phyloP scores from a whole-genome alignment of 1,139 yeast genomes.

The Lodderomyces orthopsilosis region DNA sequence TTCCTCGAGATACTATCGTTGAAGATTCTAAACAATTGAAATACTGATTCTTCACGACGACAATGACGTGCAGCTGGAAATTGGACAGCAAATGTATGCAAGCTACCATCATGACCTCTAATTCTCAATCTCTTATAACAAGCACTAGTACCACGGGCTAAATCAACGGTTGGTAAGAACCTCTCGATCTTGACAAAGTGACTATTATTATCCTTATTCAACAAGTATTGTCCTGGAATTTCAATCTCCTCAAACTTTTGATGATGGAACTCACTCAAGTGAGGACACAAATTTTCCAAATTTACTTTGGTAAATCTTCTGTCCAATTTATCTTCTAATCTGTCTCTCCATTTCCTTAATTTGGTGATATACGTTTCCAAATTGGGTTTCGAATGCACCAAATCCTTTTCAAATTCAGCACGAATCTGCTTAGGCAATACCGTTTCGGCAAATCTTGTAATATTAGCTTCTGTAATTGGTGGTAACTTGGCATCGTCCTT shows the following conservation, averaged over 20 bases:
- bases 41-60: slow-evolving; percentile 91
- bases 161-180: slow-evolving; percentile 84
- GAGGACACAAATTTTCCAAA: slow-evolving; percentile 90
- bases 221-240: slow-evolving; percentile 91
- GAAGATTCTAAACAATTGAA: slow-evolving; percentile 86
- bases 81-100: slow-evolving; percentile 93
- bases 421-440: slow-evolving; percentile 87
- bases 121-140: slow-evolving; percentile 88
- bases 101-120: slow-evolving; percentile 89
- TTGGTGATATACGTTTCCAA: slow-evolving; percentile 82
- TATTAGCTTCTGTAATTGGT: slow-evolving; percentile 86
- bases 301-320: slow-evolving; percentile 74
- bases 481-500: slow-evolving; percentile 87
- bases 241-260: slow-evolving; percentile 98
- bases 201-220: slow-evolving; percentile 77
- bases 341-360: slow-evolving; percentile 87
- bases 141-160: slow-evolving; percentile 88
- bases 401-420: slow-evolving; percentile 89
- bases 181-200: slow-evolving; percentile 93
- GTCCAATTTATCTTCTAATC: slow-evolving; percentile 88
- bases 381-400: slow-evolving; percentile 84
- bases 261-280: slow-evolving; percentile 93
- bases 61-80: slow-evolving; percentile 98
- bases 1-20: slow-evolving; percentile 76
- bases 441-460: slow-evolving; percentile 88